phyloP scores from a whole-genome alignment of 2,329 filamentous ascomycete genomes.

The Endocalyx cinctus region DNA sequence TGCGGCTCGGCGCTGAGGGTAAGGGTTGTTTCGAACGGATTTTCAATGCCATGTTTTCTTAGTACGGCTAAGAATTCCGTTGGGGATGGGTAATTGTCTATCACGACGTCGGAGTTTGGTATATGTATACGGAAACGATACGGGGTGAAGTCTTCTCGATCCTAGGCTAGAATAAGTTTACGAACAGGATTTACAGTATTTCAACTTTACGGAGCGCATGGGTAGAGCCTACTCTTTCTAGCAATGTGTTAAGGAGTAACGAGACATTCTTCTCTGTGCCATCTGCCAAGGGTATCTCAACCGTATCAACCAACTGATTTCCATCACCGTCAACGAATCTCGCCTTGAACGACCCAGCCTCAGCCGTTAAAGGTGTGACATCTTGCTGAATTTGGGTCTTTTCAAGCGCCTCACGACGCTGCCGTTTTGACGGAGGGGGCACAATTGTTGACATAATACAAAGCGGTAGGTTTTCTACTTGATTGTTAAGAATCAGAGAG shows the following conservation, averaged over 20 bases:
- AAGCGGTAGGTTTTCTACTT: no score
- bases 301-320: slow-evolving; percentile 65
- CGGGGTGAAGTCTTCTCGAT: slow-evolving; percentile 55
- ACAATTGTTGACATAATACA: slow-evolving; percentile 70
- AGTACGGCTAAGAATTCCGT: slow-evolving; percentile 49
- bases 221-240: slow-evolving; percentile 66
- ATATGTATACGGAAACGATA: slow-evolving; percentile 59
- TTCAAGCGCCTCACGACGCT: slow-evolving; percentile 70
- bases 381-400: slow-evolving; percentile 71
- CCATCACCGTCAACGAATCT: slow-evolving; percentile 81
- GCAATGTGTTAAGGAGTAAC: slow-evolving; percentile 76
- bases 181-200: slow-evolving; percentile 8
- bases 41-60: slow-evolving; percentile 51
- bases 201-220: no score
- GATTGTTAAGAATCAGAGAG: no score
- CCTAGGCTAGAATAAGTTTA: slow-evolving; percentile 25
- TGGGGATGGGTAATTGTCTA: slow-evolving; percentile 50
- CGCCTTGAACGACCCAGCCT: slow-evolving; percentile 73
- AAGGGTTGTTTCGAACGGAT: slow-evolving; percentile 52
- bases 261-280: slow-evolving; percentile 87
- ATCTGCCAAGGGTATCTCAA: slow-evolving; percentile 75
- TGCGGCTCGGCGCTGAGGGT: slow-evolving; percentile 68
- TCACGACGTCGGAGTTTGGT: slow-evolving; percentile 45
- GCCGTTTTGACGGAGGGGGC: slow-evolving; percentile 84
- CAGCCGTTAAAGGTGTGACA: slow-evolving; percentile 61